phyloP scores from a whole-genome alignment of 139 green algal species.

The Volvox reticuliferus region DNA sequence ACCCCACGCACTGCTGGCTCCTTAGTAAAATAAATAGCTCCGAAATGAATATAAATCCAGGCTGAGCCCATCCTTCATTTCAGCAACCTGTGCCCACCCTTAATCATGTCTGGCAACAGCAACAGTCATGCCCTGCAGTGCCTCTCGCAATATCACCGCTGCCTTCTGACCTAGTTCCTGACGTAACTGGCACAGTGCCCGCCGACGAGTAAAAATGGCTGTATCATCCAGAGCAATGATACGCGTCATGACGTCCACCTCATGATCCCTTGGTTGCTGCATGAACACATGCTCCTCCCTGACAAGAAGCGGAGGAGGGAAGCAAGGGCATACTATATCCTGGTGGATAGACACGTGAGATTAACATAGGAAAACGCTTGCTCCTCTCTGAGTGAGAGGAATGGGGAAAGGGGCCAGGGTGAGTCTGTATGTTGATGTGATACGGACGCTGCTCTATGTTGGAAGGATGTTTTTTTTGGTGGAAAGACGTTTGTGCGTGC shows the following conservation, averaged over 20 bases:
- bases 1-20: no score
- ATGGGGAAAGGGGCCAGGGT: neutral
- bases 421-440: neutral
- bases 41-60: no score
- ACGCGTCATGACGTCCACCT: conserved; percentile 20
- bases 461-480: no score
- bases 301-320: neutral
- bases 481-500: no score
- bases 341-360: neutral
- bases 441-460: no score
- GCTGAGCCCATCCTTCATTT: no score
- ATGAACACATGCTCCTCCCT: conserved; percentile 36
- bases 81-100: no score
- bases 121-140: neutral
- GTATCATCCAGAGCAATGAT: neutral
- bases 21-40: no score
- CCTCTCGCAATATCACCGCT: neutral
- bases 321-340: neutral
- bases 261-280: neutral
- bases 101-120: no score
- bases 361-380: neutral
- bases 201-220: neutral
- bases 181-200: neutral
- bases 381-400: neutral
- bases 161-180: neutral